Evolutionary conservation across 1,284 basidiomycete genomes (phyloP), one percentile per base, ranked within the genome.

Genomic region (Pseudozyma pruni): DNA sequence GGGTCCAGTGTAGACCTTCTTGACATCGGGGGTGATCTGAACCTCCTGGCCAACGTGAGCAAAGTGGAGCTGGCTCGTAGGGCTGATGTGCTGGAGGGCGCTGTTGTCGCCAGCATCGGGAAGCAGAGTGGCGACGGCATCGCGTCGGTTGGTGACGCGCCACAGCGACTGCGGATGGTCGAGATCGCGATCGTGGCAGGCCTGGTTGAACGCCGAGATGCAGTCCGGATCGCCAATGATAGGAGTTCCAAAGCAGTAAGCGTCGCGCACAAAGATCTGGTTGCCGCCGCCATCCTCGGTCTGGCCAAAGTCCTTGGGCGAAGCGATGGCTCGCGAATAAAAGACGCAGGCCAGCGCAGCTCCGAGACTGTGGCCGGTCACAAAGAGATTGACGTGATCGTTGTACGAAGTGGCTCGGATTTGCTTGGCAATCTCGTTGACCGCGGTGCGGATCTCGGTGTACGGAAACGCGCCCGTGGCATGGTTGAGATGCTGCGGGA

Each of bases 1-100:
- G 0, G 71, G 71, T 20, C 71, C 71, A 7, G 64, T 57, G 41
- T 50, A 61, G 43, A 68, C 59, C 39, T 51, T 60, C 33, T 35
- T 39, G 16, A 52, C 17, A 25, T 67, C 23, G 42, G 56, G 54
- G 41, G 20, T 35, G 13, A 73, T 44, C 49, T 73, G 64, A 11
- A 74, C 37, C 45, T 74, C 67, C 43, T 70, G 61, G 16, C 71
- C 71, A 25, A 74, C 34, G 44, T 74, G 71, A 2, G 71, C 61
- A 55, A 70, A 74, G 54, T 74, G 62, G 19, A 74, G 60, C 57
- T 74, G 71, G 33, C 60, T 71, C 14, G 49, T 46, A 2, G 71
- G 57, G 31, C 59, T 62, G 40, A 68, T 64, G 54, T 70, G 61
- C 32, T 20, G 31, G 16, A 59, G 56, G 14, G 23, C n/a, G 4